phyloP scores from a whole-genome alignment of 2,329 filamentous ascomycete genomes.

The Coniochaeta sp. region DNA sequence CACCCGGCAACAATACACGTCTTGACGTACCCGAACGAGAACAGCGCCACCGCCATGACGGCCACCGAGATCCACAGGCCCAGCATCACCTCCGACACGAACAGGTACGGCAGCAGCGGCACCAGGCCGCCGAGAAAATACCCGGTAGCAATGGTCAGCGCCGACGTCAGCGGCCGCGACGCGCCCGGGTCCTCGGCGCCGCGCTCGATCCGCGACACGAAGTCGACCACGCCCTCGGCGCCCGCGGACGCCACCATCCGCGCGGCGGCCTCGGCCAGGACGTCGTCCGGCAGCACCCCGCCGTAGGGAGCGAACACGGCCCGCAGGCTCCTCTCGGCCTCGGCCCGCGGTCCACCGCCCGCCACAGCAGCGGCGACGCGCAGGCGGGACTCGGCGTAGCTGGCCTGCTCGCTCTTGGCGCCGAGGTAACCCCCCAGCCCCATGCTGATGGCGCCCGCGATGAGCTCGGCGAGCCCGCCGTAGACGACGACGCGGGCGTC shows the following conservation, averaged over 20 bases:
- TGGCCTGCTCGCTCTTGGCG: conserved; percentile 41
- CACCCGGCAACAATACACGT: conserved; percentile 29
- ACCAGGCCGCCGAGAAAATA: conserved; percentile 63
- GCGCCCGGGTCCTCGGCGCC: conserved; percentile 31
- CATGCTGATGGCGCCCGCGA: conserved; percentile 68
- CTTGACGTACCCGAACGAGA: conserved; percentile 56
- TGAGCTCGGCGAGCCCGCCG: conserved; percentile 64
- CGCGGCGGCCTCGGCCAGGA: conserved; percentile 33
- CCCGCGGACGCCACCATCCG: conserved; percentile 36
- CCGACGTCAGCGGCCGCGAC: conserved; percentile 41
- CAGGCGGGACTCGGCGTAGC: conserved; percentile 31
- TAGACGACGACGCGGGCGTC: conserved; percentile 58
- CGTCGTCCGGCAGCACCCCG: conserved; percentile 29
- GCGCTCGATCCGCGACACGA: conserved; percentile 49
- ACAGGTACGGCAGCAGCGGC: conserved; percentile 62
- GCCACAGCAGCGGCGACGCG: conserved; percentile 30
- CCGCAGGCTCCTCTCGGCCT: conserved; percentile 34
- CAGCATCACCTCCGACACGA: conserved; percentile 35
- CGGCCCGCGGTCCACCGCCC: conserved; percentile 24
- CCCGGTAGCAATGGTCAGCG: conserved; percentile 55
- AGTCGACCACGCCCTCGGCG: conserved; percentile 34
- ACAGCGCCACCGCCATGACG: conserved; percentile 52
- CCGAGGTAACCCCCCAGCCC: conserved; percentile 66
- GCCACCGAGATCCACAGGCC: conserved; percentile 49
- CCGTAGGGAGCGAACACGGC: conserved; percentile 31